phyloP scores from a whole-genome alignment of 2,329 filamentous ascomycete genomes.

The Penicillium verrucosum region DNA sequence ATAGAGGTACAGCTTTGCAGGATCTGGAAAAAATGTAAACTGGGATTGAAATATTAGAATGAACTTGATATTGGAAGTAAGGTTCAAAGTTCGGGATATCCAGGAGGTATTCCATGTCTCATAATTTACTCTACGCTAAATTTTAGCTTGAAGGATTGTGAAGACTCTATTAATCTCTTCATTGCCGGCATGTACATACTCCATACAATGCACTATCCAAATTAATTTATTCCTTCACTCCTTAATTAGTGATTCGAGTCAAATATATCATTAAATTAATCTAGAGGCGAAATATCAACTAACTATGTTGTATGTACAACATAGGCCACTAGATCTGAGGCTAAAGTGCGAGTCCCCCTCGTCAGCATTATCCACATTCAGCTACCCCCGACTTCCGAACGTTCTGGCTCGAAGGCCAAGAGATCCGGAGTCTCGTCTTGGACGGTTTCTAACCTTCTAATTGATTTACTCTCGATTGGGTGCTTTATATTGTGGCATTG shows the following conservation, averaged over 20 bases:
- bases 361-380: neutral
- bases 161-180: neutral
- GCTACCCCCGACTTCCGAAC: neutral
- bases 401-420: neutral
- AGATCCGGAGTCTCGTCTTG: neutral
- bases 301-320: neutral
- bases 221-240: neutral
- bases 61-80: neutral
- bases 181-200: neutral
- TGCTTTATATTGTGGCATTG: neutral
- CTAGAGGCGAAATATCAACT: neutral
- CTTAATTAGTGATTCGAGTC: neutral
- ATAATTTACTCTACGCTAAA: neutral
- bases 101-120: neutral
- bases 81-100: neutral
- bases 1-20: neutral
- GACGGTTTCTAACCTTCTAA: neutral
- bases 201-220: neutral
- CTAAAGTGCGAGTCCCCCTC: neutral
- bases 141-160: neutral
- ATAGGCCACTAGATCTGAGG: slow-evolving; percentile 2
- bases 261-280: neutral
- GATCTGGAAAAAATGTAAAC: neutral
- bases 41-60: neutral
- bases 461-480: neutral